Percentiles rank a stretch among this genome's conserved stretches.
phyloP scores from a whole-genome alignment of 441 rosid species.

The Sinapis alba region DNA sequence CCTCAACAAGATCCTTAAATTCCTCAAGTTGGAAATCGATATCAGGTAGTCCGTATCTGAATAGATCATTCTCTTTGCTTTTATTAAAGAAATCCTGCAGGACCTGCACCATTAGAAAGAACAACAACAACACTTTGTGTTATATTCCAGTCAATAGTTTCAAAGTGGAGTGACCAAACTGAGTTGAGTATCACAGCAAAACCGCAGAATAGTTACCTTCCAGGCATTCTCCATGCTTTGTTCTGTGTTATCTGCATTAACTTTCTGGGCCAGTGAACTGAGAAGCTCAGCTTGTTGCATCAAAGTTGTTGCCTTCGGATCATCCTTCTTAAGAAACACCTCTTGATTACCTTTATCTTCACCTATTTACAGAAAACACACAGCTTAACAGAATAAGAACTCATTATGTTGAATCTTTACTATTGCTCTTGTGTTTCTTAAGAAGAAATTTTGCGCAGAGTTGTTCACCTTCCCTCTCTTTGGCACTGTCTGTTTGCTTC shows the following conservation, averaged over 20 bases:
- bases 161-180: not conserved
- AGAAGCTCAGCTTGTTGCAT: constrained; percentile 96
- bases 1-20: constrained; percentile 74
- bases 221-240: constrained; percentile 96
- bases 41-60: constrained; percentile 57
- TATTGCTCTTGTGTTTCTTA: not conserved
- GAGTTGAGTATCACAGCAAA: not conserved
- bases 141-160: not conserved
- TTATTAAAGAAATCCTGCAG: constrained; percentile 77
- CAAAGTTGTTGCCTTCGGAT: constrained; percentile 79
- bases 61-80: constrained; percentile 64
- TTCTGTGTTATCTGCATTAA: constrained; percentile 72
- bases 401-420: not conserved
- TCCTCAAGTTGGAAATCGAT: constrained; percentile 78
- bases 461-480: constrained; percentile 63
- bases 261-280: constrained; percentile 78
- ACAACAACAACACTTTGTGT: not conserved
- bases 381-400: constrained; percentile 11
- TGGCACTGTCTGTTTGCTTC: constrained; percentile 40
- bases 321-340: constrained; percentile 80
- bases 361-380: constrained; percentile 44
- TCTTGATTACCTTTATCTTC: constrained; percentile 54
- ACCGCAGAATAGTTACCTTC: constrained; percentile 57
- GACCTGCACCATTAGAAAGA: constrained; percentile 53
- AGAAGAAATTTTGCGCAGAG: not conserved